phyloP scores from a whole-genome alignment of 2,329 filamentous ascomycete species.

The Cordyceps cicadae region DNA sequence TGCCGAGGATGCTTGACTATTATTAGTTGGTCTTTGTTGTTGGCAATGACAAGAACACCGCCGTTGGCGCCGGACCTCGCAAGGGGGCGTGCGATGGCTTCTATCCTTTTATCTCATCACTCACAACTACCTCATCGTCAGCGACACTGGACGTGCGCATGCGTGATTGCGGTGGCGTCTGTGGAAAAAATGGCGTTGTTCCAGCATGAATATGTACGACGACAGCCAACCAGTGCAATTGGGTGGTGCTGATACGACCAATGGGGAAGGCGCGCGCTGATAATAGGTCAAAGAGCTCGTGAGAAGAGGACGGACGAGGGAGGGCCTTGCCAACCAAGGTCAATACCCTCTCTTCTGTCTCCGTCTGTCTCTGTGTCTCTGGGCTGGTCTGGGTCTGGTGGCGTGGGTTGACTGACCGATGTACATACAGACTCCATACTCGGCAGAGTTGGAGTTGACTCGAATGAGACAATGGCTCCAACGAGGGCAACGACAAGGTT shows the following conservation, averaged over 20 bases:
- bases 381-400: too few relatives aligned
- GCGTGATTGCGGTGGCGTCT: neutral
- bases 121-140: too few relatives aligned
- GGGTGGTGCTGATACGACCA: neutral
- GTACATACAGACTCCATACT: too few relatives aligned
- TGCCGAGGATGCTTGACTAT: neutral
- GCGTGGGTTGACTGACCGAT: too few relatives aligned
- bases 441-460: neutral
- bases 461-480: neutral
- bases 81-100: neutral
- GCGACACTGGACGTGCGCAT: neutral
- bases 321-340: neutral
- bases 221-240: too few relatives aligned
- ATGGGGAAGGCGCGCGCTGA: neutral
- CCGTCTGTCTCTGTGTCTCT: too few relatives aligned
- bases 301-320: too few relatives aligned
- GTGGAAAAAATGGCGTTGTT: too few relatives aligned
- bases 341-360: too few relatives aligned
- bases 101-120: too few relatives aligned
- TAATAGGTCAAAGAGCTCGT: neutral
- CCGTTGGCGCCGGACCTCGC: neutral
- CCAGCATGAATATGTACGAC: too few relatives aligned
- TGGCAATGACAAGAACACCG: neutral
- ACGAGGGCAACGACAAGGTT: too few relatives aligned
- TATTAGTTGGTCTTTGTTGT: neutral